Evolutionary conservation across 805 yeast species (phyloP), one percentile per base, ranked within the genome.

Genomic region (Wickerhamiella cacticola): DNA sequence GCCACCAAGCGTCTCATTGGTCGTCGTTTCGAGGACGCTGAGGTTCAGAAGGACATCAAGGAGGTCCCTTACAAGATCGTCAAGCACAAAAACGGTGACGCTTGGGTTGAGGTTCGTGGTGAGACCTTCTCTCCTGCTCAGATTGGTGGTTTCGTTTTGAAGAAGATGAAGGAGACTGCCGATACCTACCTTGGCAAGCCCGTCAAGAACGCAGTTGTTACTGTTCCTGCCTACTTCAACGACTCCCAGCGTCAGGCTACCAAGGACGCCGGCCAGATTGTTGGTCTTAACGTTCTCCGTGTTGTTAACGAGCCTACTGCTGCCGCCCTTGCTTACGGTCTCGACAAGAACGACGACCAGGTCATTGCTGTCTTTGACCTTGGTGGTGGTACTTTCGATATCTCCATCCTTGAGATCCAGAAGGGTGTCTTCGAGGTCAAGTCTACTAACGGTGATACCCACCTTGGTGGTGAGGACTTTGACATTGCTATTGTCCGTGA

Each of bases 371-470:
- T 87, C 56, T 87, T 88, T 73, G 96, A 87, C 72, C 76, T 87
- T 64, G 96, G 96, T 79, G 96, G 96, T 69, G 96, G 96, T 79
- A 87, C 96, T 62, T 87, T 87, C 67, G 96, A 87, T 82, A 82
- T 87, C 70, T 87, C 96, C 60, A 84, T 87, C 66, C 76, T 87
- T 65, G 96, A 88, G 75, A 88, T 87, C 61, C 95, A 88, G 72
- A 86, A 87, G 65, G 96, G 96, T 76, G 96, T 87, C 57, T 87
- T 87, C 62, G 96, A 87, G 76, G 96, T 87, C 67, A 87, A 87
- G 74, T 85, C 96, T 54, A 87, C 96, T 64, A 88, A 88, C 71
- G 96, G 94, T 79, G 92, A 83, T 71, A 83, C 94, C 57, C 94
- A 83, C 71, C 72, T 83, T 64, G 94, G 94, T 72, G 94, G 94